Conservation (phyloP, 1,284 basidiomycete genomes). For the Rhizopogon hawkerae region DNA sequence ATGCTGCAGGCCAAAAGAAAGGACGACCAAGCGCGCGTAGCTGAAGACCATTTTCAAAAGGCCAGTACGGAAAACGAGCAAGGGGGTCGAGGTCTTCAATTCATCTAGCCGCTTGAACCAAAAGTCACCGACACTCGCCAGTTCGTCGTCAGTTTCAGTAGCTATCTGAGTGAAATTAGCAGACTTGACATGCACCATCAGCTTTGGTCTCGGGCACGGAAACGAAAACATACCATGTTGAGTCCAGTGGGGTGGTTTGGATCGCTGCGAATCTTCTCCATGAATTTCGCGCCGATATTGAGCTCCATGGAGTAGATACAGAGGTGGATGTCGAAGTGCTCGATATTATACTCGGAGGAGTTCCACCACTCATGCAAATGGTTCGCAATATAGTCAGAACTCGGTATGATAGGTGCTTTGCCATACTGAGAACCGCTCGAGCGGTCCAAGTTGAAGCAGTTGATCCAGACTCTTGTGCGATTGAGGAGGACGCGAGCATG, state of each 20-base stretch:
- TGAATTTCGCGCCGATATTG: slow-evolving; percentile 53
- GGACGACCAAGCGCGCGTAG: slow-evolving; percentile 58
- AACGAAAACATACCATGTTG: slow-evolving; percentile 46
- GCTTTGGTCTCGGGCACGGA: not conserved
- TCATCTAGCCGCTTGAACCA: slow-evolving; percentile 48
- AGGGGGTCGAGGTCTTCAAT: slow-evolving; percentile 42
- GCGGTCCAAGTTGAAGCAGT: slow-evolving; percentile 79
- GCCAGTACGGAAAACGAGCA: slow-evolving; percentile 53
- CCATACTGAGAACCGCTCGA: slow-evolving; percentile 78
- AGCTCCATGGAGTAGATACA: slow-evolving; percentile 68
- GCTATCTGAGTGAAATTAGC: slow-evolving; percentile 59
- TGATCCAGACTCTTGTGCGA: slow-evolving; percentile 80
- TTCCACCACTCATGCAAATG: slow-evolving; percentile 72
- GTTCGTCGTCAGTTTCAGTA: slow-evolving; percentile 55
- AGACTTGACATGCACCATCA: slow-evolving; percentile 32
- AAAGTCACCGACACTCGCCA: slow-evolving; percentile 42
- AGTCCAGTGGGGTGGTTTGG: slow-evolving; percentile 65
- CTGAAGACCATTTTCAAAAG: slow-evolving; percentile 58
- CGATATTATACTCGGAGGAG: slow-evolving; percentile 56
- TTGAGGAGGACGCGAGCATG: slow-evolving; percentile 79
- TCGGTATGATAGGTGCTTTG: slow-evolving; percentile 66
- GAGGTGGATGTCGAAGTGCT: slow-evolving; percentile 68
- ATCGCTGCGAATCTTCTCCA: slow-evolving; percentile 59
- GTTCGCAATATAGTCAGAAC: slow-evolving; percentile 66
- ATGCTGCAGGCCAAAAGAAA: slow-evolving; percentile 73